Base-by-base conservation (phyloP, 306 rosid genomes). In the Quercus robur region DNA sequence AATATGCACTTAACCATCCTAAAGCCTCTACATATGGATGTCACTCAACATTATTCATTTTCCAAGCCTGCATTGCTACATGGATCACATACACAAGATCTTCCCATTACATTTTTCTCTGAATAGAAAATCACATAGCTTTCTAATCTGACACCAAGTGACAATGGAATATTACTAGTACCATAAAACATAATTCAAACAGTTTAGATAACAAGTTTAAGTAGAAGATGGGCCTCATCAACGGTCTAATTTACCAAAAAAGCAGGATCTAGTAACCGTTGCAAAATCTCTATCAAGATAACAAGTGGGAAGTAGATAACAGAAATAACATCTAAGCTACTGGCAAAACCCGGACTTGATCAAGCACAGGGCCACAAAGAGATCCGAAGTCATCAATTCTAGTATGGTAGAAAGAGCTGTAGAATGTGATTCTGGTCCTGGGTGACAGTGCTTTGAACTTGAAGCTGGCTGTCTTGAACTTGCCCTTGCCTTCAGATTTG, bases 281-380 rank as follows among this genome's bases (percentile, higher is more conserved):
- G 49, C 78, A 81, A 81, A 85, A 64, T 73, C 85, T 80, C 84
- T 55, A 59, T 78, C 55, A 41, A 82, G 35, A 69, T 28, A 62
- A 71, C 46, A 56, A 31, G 44, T 55, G 66, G 13, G 3, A 6
- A 38, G 71, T 71, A 28, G 61, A 46, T 28, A 9, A 55, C 20
- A 18, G 57, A 81, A 66, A 31, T 38, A 4, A 31, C 25, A 69
- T 73, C 82, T 85, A 88, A 2, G 86, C 84, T 1, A 73, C 55
- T 25, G 90, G 94, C 56, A 73, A 78, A 70, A 95, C 96, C 57
- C 77, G 51, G 72, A 93, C 97, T 68, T 83, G 87, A 64, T 95
- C 99, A 26, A 95, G 85, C 75, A 93, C 90, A 23, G 97, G 99
- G 23, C 99, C 99, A 73, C 99, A 95, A 4, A 95, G 96, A 75